phyloP scores from a whole-genome alignment of 371 early-diverging fungal genomes.

The Lichtheimia ornata region DNA sequence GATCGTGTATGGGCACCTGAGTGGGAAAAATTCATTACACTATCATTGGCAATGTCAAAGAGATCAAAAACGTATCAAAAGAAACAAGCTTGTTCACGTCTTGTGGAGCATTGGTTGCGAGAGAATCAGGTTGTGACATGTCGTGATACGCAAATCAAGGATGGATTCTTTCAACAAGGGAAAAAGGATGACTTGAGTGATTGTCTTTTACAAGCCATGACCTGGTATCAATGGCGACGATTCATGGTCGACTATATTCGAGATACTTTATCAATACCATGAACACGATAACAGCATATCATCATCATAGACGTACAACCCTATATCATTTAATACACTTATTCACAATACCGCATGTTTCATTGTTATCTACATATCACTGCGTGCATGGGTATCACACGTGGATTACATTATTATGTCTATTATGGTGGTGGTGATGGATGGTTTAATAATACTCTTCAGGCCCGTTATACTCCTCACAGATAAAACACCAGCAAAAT shows the following conservation, averaged over 20 bases:
- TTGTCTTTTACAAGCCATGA: conserved; percentile 67
- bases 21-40: conserved; percentile 5
- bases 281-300: no score
- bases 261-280: background rate
- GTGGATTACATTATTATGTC: no score
- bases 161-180: conserved; percentile 45
- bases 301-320: no score
- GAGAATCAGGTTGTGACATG: conserved; percentile 19
- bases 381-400: no score
- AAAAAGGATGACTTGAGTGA: conserved; percentile 81
- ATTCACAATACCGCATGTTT: no score
- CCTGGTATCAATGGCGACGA: conserved; percentile 66
- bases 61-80: conserved; percentile 13
- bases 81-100: conserved; percentile 27
- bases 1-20: conserved; percentile 24
- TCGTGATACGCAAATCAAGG: conserved; percentile 16
- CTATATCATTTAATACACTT: no score
- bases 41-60: background rate
- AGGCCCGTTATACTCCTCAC: background rate
- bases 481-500: conserved; percentile 6
- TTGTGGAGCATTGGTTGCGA: conserved; percentile 47
- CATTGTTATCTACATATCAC: no score
- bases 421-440: no score
- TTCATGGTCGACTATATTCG: conserved; percentile 8
- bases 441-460: no score